Percentiles rank a stretch among this genome's conserved stretches.
These are phyloP conservation scores for Coemansia sp. DNA, from an alignment of 192 early-diverging fungal genomes.

Conservation along the genomic window DNA sequence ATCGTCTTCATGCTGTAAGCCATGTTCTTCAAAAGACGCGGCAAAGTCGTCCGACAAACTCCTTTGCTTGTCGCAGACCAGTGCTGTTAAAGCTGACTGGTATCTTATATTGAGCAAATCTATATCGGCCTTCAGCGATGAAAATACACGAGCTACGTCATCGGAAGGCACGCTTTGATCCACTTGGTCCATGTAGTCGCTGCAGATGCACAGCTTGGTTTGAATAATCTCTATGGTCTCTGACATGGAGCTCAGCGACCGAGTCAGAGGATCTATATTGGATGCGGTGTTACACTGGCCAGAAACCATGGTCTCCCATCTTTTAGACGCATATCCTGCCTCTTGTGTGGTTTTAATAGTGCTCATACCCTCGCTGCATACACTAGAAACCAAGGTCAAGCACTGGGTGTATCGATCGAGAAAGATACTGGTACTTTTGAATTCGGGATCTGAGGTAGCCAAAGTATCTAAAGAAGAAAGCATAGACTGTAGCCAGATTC, in stretches of 20 bases:
- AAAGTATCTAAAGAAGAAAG: slow-evolving; percentile 1
- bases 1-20: background rate
- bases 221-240: slow-evolving; percentile 16
- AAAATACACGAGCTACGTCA: slow-evolving; percentile 31
- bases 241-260: slow-evolving; percentile 22
- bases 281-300: background rate
- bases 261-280: slow-evolving; percentile 9
- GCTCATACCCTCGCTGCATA: background rate
- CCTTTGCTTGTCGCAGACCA: slow-evolving; percentile 1
- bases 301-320: slow-evolving; percentile 25
- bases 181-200: slow-evolving; percentile 8
- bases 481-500: slow-evolving; percentile 23
- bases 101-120: slow-evolving; percentile 31
- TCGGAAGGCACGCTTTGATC: slow-evolving; percentile 5
- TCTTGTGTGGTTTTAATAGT: slow-evolving; percentile 14
- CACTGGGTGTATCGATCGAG: background rate
- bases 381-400: background rate
- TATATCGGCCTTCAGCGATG: slow-evolving; percentile 46
- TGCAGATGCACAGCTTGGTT: slow-evolving; percentile 36
- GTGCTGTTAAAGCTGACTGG: slow-evolving; percentile 23
- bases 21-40: background rate
- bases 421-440: background rate
- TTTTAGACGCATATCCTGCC: slow-evolving; percentile 22
- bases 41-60: background rate
- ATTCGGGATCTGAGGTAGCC: background rate